phyloP scores from a whole-genome alignment of 2,329 filamentous ascomycete genomes.

The Sporothrix inflata region DNA sequence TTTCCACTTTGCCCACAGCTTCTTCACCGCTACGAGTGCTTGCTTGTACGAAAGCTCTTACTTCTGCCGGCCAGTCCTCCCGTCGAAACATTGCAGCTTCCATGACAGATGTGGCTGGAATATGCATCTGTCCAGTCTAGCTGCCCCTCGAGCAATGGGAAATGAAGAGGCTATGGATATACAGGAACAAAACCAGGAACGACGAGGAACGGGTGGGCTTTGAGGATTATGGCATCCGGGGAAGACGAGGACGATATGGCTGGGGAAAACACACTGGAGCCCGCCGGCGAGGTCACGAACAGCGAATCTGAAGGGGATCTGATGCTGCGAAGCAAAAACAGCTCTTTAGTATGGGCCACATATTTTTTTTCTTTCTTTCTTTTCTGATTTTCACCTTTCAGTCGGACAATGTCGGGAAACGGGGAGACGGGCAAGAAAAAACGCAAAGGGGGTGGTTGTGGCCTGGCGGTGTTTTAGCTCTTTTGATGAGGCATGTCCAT shows the following conservation, averaged over 20 bases:
- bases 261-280: neutral
- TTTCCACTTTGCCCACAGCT: neutral
- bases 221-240: constrained; percentile 21
- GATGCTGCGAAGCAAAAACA: neutral
- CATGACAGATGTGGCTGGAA: neutral
- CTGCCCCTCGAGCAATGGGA: neutral
- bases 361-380: neutral
- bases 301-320: neutral
- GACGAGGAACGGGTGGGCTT: neutral
- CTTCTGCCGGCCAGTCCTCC: neutral
- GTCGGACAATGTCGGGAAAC: constrained; percentile 30
- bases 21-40: neutral
- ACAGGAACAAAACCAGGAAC: constrained; percentile 16
- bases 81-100: neutral
- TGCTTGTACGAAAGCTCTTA: neutral
- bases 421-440: constrained; percentile 6
- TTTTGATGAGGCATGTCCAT: constrained; percentile 25
- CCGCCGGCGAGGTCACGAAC: neutral
- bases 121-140: constrained; percentile 1
- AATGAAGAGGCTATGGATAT: constrained; percentile 14
- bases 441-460: neutral
- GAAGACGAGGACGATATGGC: neutral
- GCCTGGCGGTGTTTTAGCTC: constrained; percentile 21
- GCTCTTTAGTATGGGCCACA: neutral
- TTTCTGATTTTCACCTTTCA: neutral